Evolutionary conservation across 176 grass and related monocot species (phyloP), one percentile per base, ranked within the genome.

Genomic region (Thinopyrum elongatum): DNA sequence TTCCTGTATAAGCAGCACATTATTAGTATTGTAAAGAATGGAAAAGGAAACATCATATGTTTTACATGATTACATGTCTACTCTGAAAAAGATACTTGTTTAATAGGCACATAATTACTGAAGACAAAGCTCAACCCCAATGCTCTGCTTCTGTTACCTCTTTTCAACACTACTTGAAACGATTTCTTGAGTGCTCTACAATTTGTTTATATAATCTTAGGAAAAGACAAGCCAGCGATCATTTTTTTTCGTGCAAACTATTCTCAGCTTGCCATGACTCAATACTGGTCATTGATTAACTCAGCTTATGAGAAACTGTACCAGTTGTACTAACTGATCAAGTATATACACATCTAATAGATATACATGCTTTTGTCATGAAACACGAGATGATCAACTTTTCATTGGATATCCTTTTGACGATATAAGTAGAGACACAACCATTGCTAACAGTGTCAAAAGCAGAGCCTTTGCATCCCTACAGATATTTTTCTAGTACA

Each of bases 1-100:
- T 93, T 85, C 92, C 97, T 99, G 65, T 71, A 49, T 49, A 84
- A 82, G 41, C 15, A 81, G 74, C 57, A 76, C 1, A 33, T 82
- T 15, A 63, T 58, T 41, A 42, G 15, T 44, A 64, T 19, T 26
- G 34, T n/a, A 23, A 49, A 10, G 13, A 58, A 63, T 81, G 29
- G 16, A 62, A 70, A 84, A 30, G 17, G 61, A 63, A 80, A 47
- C 0, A 38, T 27, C 36, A 81, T 70, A 76, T 77, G 21, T 6
- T 61, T 29, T 10, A 27, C 25, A 59, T 80, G 49, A 15, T 66
- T 5, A 15, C 25, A 68, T 75, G 51, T n/a, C 65, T 13, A 59
- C 26, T 57, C 46, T 46, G 9, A 11, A 77, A 49, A 73, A 25
- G 19, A 57, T 35, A 72, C 8, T 82, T 57, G 23, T 58, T 66